Evolutionary conservation across 1,139 yeast species (phyloP), one percentile per base, ranked within the genome.

Genomic region (Pichia sp.): DNA sequence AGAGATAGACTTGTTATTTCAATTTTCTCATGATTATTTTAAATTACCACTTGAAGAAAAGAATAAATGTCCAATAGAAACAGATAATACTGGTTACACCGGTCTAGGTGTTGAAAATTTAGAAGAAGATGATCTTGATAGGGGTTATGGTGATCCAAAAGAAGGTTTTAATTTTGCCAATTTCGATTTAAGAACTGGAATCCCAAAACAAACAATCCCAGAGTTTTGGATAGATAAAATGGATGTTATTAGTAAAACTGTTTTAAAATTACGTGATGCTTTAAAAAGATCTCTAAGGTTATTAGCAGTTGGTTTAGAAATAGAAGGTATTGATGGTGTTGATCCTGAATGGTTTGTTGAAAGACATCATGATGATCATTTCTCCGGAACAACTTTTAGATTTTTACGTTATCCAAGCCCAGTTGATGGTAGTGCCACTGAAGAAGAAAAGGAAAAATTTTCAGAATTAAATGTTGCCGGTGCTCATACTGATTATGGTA

Each of bases 401-500:
- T 63, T 76, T 35, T 66, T 76, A 40, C 80, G 73, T 53, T 76
- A 76, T 51, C 80, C 80, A 0, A 70, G 75, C 11, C 77, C 73
- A 38, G 66, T 65, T 42, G 58, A 66, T 23, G 52, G 50, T 27
- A 55, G n/a, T n/a, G n/a, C n/a, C n/a, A n/a, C 58, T 45, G 38
- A 50, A 4, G 74, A 71, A 49, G 72, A 65, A 22, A 70, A 74
- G 30, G 48, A 39, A 1, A 45, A 51, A 16, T 49, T 46, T 27
- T 49, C 43, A 23, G 48, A 50, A 3, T 38, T 59, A 22, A 58
- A 58, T 40, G 66, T 80, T 42, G 80, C 80, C 2, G 82, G 82
- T 28, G 80, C 81, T 2, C 82, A 76, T 52, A 76, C 81, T 0
- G 82, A 76, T 56, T 76, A 76, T 51, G 82, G 82, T 5, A 71